Base-by-base conservation (phyloP, 192 early-diverging fungal species). In the Coemansia sp. region DNA sequence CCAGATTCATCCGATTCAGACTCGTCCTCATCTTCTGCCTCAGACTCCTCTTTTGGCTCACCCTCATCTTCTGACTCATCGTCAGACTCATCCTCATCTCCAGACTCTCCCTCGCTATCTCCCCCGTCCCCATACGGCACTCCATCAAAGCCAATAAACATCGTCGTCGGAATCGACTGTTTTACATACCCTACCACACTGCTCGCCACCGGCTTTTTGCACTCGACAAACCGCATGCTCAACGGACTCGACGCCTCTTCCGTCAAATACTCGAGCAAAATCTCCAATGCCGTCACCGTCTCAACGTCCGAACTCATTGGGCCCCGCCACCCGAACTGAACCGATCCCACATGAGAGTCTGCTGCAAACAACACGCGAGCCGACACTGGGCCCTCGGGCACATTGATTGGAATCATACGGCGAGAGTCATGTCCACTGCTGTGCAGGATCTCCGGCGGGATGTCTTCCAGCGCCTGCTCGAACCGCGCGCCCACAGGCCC, bases 201-300 rank as follows among this genome's bases (percentile, higher is more conserved):
- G 22, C 82, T 85, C 7, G 88, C 89, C 53, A 83, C 71, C 3
- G 91, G 91, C 7, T 68, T 74, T 14, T 76, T 65, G 15, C 82
- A 76, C 73, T 95, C 92, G 5, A 91, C 88, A 87, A 94, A 94
- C 22, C 74, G 83, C 70, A 90, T 91, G 31, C 81, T 70, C 47
- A 93, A 85, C 5, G 89, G 90, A 23, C 87, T 88, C 3, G 90
- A 87, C 14, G 88, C 66, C 15, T 81, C 84, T 36, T 91, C 90
- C 9, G 85, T 82, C 54, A 95, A 68, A 57, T 86, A 94, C 5
- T 87, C 83, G 47, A 89, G 68, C 42, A 95, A 68, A 28, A 95
- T 85, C 52, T 92, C 87, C 4, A 94, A 60, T 1, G 87, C 87
- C 9, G 86, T 58, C 46, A 81, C 74, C 2, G 83, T 83, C 34